Conservation (phyloP, 108 stramenopile genomes). For the Skeletonema potamos region DNA sequence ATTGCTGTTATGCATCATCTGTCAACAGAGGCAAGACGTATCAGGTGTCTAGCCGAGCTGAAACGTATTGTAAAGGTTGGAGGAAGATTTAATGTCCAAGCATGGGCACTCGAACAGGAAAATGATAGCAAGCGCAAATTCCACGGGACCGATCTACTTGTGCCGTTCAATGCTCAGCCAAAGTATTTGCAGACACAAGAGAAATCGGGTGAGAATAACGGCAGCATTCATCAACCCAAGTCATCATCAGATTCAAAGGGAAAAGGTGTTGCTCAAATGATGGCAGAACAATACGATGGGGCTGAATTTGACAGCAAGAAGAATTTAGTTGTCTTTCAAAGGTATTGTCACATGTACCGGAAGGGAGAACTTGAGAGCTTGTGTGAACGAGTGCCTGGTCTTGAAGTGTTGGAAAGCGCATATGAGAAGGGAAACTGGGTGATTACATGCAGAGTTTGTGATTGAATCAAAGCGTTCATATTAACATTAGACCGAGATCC, state of each 20-base stretch:
- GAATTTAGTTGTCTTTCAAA: constrained; percentile 92
- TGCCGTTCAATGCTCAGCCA: constrained; percentile 96
- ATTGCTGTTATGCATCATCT: constrained; percentile 99
- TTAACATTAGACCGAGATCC: neutral
- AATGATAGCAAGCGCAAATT: constrained; percentile 80
- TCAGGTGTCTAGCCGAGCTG: constrained; percentile 87
- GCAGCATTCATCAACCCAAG: neutral
- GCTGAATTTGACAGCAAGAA: constrained; percentile 82
- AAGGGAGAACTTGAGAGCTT: constrained; percentile 92
- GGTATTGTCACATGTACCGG: constrained; percentile 97
- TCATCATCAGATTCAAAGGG: constrained; percentile 10
- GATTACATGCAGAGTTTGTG: neutral
- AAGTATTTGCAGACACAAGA: constrained; percentile 61
- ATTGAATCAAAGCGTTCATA: neutral
- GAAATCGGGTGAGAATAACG: constrained; percentile 6
- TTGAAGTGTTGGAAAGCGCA: constrained; percentile 63
- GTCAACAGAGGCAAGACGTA: constrained; percentile 81
- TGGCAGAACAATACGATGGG: constrained; percentile 67
- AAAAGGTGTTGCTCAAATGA: constrained; percentile 76
- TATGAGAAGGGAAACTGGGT: constrained; percentile 78
- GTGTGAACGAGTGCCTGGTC: constrained; percentile 49
- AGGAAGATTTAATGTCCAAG: constrained; percentile 90
- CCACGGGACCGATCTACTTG: constrained; percentile 90
- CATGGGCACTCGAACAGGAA: constrained; percentile 97
- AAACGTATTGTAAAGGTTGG: constrained; percentile 81